These are phyloP conservation scores for Paraconiothyrium brasiliense DNA, from an alignment of 2,329 filamentous ascomycete species.

Conservation along the genomic window DNA sequence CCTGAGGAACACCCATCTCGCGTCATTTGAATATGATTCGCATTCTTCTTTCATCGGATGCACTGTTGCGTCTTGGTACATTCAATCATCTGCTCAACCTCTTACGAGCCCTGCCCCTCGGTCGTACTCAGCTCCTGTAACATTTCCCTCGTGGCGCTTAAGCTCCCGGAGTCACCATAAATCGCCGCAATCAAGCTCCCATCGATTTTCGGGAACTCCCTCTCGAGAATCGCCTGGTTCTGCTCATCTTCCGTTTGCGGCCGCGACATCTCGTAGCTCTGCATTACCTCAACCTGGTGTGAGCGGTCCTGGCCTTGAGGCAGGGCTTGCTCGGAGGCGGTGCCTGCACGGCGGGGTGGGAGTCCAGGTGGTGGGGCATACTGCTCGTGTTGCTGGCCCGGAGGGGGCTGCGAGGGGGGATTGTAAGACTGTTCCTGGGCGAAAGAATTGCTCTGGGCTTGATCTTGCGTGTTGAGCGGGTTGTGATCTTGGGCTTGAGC, in stretches of 20 bases:
- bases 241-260: conserved; percentile 50
- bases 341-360: conserved; percentile 41
- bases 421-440: conserved; percentile 5
- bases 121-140: conserved; percentile 48
- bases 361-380: conserved; percentile 31
- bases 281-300: conserved; percentile 55
- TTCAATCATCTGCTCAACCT: background rate
- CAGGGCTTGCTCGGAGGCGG: conserved; percentile 46
- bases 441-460: background rate
- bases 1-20: no score
- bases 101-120: background rate
- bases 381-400: background rate
- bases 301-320: conserved; percentile 52
- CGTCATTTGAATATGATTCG: no score
- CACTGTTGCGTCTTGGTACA: background rate
- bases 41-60: background rate
- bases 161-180: conserved; percentile 53
- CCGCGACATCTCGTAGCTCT: conserved; percentile 48
- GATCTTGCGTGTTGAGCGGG: conserved; percentile 3
- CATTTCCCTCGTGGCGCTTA: conserved; percentile 57
- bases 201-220: conserved; percentile 57
- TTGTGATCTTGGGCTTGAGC: conserved; percentile 1
- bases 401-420: background rate
- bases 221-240: conserved; percentile 53
- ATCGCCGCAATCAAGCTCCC: conserved; percentile 57